Conservation (phyloP, 139 green algal genomes). For the Micromonas pusilla region DNA sequence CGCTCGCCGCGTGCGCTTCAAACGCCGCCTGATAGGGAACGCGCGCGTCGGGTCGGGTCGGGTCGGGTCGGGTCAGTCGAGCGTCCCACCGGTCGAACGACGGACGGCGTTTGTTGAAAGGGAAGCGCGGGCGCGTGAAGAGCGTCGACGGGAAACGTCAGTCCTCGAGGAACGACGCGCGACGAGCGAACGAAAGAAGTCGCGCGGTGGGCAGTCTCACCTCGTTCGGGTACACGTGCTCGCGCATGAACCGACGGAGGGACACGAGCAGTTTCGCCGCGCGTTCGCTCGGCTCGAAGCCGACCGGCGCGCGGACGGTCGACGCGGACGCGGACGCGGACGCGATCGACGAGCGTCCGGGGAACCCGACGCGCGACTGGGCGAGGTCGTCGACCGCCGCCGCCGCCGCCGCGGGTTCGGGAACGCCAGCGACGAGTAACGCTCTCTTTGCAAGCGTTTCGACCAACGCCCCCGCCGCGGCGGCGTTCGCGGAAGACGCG, state of each 20-base stretch:
- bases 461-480: conserved; percentile 51
- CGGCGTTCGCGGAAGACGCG: conserved; percentile 64
- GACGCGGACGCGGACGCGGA: background rate
- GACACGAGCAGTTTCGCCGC: conserved; percentile 8
- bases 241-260: conserved; percentile 68
- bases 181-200: no score
- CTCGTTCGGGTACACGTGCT: conserved; percentile 69
- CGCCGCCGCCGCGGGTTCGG: background rate
- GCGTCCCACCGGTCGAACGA: no score
- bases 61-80: no score
- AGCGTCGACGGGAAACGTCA: no score
- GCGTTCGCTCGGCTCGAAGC: conserved; percentile 26
- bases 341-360: background rate
- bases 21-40: no score
- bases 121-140: no score
- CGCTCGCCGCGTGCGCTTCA: conserved; percentile 46
- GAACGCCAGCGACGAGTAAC: conserved; percentile 46
- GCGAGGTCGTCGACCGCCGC: background rate
- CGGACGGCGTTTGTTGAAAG: no score
- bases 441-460: conserved; percentile 51
- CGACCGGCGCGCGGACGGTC: background rate
- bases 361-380: no score
- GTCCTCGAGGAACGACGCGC: no score
- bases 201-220: no score
- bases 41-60: no score